Evolutionary conservation across 345 rosid genomes (phyloP).

Genomic region (Streptanthus diversifolius): DNA sequence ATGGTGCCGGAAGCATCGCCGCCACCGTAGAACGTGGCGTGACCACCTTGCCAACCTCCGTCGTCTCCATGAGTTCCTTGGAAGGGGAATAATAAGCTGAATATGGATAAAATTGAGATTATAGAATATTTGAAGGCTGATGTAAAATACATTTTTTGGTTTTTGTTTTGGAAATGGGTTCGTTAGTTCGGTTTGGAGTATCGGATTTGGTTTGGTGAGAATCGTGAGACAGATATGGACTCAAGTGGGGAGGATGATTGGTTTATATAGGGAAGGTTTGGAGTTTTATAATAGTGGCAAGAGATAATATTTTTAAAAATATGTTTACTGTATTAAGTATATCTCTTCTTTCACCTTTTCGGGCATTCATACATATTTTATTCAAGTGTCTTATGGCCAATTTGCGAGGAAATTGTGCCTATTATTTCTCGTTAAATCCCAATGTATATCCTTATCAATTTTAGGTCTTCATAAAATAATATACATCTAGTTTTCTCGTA

Average conservation of each 20-base stretch:
- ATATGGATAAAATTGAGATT: background rate
- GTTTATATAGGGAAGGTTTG: constrained; percentile 19
- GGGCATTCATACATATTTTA: constrained; percentile 1
- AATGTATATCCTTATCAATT: background rate
- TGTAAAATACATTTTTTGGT: constrained; percentile 12
- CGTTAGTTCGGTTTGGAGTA: constrained; percentile 24
- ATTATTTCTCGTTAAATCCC: constrained; percentile 16
- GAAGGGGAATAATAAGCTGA: constrained; percentile 22
- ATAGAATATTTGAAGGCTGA: constrained; percentile 2
- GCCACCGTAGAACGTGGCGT: constrained; percentile 81
- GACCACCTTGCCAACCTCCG: constrained; percentile 71
- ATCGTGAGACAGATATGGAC: constrained; percentile 12
- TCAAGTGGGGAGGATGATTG: background rate
- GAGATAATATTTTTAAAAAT: background rate
- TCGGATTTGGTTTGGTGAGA: constrained; percentile 4
- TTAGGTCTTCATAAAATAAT: background rate
- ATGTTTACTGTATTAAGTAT: background rate
- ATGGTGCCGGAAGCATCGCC: constrained; percentile 81
- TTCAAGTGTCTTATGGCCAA: constrained; percentile 8
- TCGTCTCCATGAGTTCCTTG: constrained; percentile 43
- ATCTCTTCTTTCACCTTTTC: constrained; percentile 11
- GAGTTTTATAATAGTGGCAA: constrained; percentile 8
- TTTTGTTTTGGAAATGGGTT: background rate
- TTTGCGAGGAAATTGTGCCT: constrained; percentile 17
- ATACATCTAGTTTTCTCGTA: background rate